Evolutionary conservation across 2,329 filamentous ascomycete genomes (phyloP), one percentile per base, ranked within the genome.

Genomic region (Phaeosphaeria sp.): DNA sequence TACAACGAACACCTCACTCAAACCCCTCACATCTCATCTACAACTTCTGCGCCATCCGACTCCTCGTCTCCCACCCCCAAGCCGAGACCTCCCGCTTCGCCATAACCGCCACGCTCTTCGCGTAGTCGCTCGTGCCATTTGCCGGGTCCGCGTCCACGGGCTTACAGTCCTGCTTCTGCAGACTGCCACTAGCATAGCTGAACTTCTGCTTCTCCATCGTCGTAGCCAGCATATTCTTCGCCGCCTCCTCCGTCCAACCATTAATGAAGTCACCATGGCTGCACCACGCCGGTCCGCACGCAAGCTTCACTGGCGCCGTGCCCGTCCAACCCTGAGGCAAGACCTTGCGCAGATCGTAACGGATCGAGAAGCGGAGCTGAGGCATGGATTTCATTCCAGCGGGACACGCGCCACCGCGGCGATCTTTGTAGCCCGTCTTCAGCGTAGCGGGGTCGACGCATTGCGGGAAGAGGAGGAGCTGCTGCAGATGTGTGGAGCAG

Each of bases 241-340:
- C 79, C 0, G 74, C 76, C 53, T 81, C 79, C 15, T 66, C 64
- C 1, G 77, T 70, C 81, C 81, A 83, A 1, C 73, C 81, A 40
- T 82, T 82, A 67, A 83, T 80, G 51, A 83, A 82, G 61, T 83
- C 81, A 3, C 81, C 80, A 61, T 83, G 81, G 2, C 70, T 73
- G 73, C 78, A 79, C 64, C 73, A 82, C 0, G 77, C 75, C n/a
- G 67, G 47, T 6, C 73, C 73, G 55, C 76, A 81, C 0, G 81
- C 74, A 0, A 82, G 74, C 70, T 81, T 76, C 21, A 82, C 61
- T 0, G 81, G 81, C 1, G 80, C 75, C 0, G 68, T 71, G 43
- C 81, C 80, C 36, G 59, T 73, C 81, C 81, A 83, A 20, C 81
- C 80, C 44, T 78, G 69, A 2, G 81, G 79, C 3, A 83, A 64